Evolutionary conservation across 1,139 yeast species (phyloP).

Genomic region (Candida tunisiensis): DNA sequence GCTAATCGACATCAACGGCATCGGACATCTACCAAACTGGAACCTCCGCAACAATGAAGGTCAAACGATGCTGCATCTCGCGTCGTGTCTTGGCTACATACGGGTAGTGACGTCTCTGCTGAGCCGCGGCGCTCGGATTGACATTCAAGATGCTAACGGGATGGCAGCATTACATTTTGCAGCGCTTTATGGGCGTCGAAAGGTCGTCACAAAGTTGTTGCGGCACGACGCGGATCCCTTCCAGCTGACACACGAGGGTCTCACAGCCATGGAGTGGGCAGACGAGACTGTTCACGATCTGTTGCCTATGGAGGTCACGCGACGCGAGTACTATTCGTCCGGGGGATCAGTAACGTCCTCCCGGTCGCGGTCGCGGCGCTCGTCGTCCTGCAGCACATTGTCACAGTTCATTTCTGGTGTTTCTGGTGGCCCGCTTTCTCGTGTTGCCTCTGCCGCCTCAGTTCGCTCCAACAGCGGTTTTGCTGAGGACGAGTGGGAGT

Average conservation of each 20-base stretch:
- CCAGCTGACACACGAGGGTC: constrained; percentile 38
- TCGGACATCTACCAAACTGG: constrained; percentile 37
- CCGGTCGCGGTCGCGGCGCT: constrained; percentile 9
- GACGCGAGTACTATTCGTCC: constrained; percentile 11
- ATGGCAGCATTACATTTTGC: constrained; percentile 81
- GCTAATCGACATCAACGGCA: constrained; percentile 7
- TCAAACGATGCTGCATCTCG: constrained; percentile 74
- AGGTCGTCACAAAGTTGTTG: constrained; percentile 40
- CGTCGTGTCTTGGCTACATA: constrained; percentile 57
- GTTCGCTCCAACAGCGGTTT: no score
- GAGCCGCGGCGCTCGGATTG: constrained; percentile 67
- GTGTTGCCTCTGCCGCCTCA: no score
- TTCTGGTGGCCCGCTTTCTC: no score
- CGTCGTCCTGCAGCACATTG: constrained; percentile 4
- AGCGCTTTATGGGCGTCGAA: constrained; percentile 53
- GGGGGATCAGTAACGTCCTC: no score
- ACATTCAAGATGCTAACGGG: constrained; percentile 62
- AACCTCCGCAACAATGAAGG: constrained; percentile 69
- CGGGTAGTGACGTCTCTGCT: constrained; percentile 46
- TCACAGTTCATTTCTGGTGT: no score
- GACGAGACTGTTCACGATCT: constrained; percentile 34
- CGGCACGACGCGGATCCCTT: constrained; percentile 40
- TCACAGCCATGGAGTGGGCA: constrained; percentile 33
- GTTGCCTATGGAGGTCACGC: constrained; percentile 11
- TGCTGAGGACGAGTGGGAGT: no score